phyloP scores from a whole-genome alignment of 2,329 filamentous ascomycete species.

The Penicillium sp. region DNA sequence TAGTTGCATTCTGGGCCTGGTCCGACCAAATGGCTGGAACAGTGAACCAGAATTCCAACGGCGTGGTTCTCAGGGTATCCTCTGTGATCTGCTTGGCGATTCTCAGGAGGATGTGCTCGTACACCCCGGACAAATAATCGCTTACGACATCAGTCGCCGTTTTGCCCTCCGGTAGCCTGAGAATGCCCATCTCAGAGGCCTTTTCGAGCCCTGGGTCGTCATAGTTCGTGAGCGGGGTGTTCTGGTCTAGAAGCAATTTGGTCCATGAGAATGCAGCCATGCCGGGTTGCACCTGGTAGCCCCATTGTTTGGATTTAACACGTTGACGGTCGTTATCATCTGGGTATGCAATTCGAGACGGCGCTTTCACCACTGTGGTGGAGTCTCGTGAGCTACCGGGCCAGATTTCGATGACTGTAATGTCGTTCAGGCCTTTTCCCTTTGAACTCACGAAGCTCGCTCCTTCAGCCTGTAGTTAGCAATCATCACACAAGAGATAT shows the following conservation, averaged over 20 bases:
- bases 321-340: neutral
- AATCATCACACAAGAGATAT: too few species aligned
- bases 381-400: slow-evolving; percentile 17
- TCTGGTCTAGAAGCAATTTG: slow-evolving; percentile 26
- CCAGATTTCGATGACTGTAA: slow-evolving; percentile 17
- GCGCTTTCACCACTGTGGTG: slow-evolving; percentile 20
- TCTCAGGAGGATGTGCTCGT: slow-evolving; percentile 13
- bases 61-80: slow-evolving; percentile 9
- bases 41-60: slow-evolving; percentile 24
- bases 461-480: neutral
- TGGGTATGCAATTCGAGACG: slow-evolving; percentile 24
- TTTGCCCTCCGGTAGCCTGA: slow-evolving; percentile 20
- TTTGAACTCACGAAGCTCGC: slow-evolving; percentile 17
- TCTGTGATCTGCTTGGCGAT: slow-evolving; percentile 17
- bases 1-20: slow-evolving; percentile 18
- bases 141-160: slow-evolving; percentile 19
- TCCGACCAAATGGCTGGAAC: slow-evolving; percentile 30
- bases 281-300: slow-evolving; percentile 21
- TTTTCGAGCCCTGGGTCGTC: slow-evolving; percentile 18
- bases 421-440: slow-evolving; percentile 7
- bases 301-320: slow-evolving; percentile 18
- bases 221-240: slow-evolving; percentile 16
- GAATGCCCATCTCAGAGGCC: slow-evolving; percentile 12
- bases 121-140: slow-evolving; percentile 24
- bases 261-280: slow-evolving; percentile 26